phyloP scores from a whole-genome alignment of 352 stramenopile genomes.

The Phytophthora cryptogea region DNA sequence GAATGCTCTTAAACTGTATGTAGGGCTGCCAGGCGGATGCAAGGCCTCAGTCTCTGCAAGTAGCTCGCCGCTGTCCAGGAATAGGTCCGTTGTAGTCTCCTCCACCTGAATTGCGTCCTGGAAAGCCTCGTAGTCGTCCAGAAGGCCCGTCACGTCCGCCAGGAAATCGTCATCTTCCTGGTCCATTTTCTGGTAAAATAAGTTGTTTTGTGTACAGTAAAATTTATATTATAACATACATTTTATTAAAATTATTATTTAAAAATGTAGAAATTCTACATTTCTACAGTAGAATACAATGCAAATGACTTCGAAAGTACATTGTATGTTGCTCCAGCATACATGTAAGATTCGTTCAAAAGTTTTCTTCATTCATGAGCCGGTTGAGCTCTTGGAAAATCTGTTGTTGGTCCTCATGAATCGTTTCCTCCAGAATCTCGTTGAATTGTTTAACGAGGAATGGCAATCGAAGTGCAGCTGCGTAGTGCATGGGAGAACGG shows the following conservation, averaged over 20 bases:
- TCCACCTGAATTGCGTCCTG: neutral
- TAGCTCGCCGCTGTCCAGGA: slow-evolving; percentile 14
- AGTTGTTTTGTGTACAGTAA: neutral
- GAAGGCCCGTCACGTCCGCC: slow-evolving; percentile 8
- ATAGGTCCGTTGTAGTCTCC: neutral
- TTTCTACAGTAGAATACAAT: too few relatives aligned
- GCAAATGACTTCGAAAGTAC: too few relatives aligned
- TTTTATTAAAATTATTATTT: too few relatives aligned
- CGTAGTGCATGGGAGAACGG: slow-evolving; percentile 6
- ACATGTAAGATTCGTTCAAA: too few relatives aligned
- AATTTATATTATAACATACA: neutral
- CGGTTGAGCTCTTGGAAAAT: neutral
- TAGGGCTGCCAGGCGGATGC: neutral
- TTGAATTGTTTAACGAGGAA: neutral
- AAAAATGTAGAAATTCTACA: too few relatives aligned
- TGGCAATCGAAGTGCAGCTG: neutral
- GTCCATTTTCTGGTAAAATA: neutral
- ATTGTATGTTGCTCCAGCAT: too few relatives aligned
- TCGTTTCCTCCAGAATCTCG: neutral
- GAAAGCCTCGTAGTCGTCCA: slow-evolving; percentile 5
- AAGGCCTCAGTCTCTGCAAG: slow-evolving; percentile 26
- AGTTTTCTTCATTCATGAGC: neutral
- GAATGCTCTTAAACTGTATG: neutral
- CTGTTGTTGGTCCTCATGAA: neutral
- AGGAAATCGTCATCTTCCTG: slow-evolving; percentile 13